phyloP scores from a whole-genome alignment of 164 flowering plant species.

The Litsea cubeba region DNA sequence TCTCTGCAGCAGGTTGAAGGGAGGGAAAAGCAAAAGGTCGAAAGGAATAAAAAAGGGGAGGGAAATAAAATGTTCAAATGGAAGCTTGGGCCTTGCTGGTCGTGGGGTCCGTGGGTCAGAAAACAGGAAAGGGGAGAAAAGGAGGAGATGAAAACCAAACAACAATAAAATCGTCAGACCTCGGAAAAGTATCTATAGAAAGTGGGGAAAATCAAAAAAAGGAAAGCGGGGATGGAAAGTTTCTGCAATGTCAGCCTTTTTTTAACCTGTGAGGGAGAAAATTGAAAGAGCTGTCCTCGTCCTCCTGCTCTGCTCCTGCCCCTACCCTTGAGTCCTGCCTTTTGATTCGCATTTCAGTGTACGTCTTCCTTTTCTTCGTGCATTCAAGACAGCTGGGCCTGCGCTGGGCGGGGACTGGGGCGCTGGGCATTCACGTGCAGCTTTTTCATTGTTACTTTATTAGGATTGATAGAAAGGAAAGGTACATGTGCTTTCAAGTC shows the following conservation, averaged over 20 bases:
- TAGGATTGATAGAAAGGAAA: too few relatives aligned
- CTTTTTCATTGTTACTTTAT: too few relatives aligned
- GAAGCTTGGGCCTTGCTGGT: neutral
- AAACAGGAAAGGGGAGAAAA: neutral
- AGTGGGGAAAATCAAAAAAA: neutral
- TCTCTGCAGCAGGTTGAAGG: neutral
- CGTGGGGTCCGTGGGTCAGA: neutral
- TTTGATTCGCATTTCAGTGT: too few relatives aligned
- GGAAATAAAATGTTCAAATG: neutral
- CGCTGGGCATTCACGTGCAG: too few relatives aligned
- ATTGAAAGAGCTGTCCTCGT: too few relatives aligned
- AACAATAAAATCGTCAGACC: neutral
- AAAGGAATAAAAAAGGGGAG: neutral
- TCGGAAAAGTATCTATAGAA: neutral
- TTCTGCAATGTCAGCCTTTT: neutral
- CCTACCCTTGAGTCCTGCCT: too few relatives aligned
- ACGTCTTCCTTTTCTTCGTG: too few relatives aligned
- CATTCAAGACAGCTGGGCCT: too few relatives aligned
- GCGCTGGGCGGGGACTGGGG: too few relatives aligned
- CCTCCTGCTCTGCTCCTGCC: too few relatives aligned
- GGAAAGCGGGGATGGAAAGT: neutral
- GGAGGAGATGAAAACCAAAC: neutral
- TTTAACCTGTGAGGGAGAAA: too few relatives aligned
- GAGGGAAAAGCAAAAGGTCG: neutral
- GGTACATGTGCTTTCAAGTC: too few relatives aligned